phyloP scores from a whole-genome alignment of 2,329 filamentous ascomycete genomes.

The Orbilia blumenaviensis region DNA sequence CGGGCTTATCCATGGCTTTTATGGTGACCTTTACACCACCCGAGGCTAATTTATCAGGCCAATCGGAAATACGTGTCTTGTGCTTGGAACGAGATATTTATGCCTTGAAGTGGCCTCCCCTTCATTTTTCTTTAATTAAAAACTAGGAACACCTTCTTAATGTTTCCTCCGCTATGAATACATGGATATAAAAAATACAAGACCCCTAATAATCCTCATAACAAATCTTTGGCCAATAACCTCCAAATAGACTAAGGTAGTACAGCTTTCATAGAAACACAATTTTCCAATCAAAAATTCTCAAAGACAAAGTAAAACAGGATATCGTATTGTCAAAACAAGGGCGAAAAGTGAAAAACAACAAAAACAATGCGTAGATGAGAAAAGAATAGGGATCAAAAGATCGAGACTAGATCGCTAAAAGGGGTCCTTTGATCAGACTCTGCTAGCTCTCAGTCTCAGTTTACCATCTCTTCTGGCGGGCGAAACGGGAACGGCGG shows the following conservation, averaged over 20 bases:
- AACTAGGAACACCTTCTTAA: too few species aligned
- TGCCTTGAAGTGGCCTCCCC: slow-evolving; percentile 7
- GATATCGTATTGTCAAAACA: neutral
- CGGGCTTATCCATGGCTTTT: too few species aligned
- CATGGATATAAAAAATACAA: slow-evolving; percentile 16
- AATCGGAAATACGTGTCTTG: neutral
- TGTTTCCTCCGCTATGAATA: slow-evolving; percentile 9
- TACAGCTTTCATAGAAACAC: neutral
- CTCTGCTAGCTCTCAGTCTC: too few species aligned
- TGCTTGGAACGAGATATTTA: neutral
- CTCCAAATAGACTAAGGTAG: neutral
- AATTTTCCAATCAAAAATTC: slow-evolving; percentile 1
- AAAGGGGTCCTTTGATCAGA: neutral
- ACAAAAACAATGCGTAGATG: too few species aligned
- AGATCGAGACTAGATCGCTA: neutral
- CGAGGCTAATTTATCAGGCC: too few species aligned
- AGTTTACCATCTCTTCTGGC: slow-evolving; percentile 1
- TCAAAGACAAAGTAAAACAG: slow-evolving; percentile 1
- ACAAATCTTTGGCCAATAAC: slow-evolving; percentile 1
- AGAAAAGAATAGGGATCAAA: neutral
- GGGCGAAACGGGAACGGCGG: neutral
- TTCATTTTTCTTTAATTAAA: slow-evolving; percentile 23
- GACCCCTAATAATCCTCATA: neutral
- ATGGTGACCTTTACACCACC: too few species aligned
- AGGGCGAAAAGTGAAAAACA: neutral